Conservation (phyloP, 106 monocot genomes). For the Dactylorhiza incarnata region DNA sequence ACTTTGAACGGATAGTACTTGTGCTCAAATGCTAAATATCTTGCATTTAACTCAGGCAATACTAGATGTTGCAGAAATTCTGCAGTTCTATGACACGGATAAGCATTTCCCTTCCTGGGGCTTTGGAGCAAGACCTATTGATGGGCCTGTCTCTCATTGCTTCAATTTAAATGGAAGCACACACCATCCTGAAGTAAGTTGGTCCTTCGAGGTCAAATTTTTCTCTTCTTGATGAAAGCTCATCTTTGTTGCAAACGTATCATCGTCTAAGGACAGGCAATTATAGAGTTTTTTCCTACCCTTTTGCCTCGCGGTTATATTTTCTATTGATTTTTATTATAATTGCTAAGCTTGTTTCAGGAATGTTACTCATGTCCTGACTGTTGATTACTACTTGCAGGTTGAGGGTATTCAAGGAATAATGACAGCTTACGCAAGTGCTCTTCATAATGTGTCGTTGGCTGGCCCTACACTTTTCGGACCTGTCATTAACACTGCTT, state of each 20-base stretch:
- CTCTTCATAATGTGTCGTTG: slow-evolving; percentile 79
- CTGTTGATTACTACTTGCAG: slow-evolving; percentile 28
- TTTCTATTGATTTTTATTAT: not conserved
- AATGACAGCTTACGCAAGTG: slow-evolving; percentile 87
- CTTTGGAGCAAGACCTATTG: slow-evolving; percentile 97
- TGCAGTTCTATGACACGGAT: slow-evolving; percentile 86
- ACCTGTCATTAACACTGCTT: slow-evolving; percentile 64
- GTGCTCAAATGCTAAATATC: slow-evolving; percentile 3
- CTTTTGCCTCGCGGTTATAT: not conserved
- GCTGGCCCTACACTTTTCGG: slow-evolving; percentile 95
- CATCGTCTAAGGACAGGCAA: not conserved
- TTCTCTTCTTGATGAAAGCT: not conserved
- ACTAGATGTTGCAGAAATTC: slow-evolving; percentile 76
- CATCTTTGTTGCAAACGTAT: not conserved
- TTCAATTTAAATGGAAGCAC: slow-evolving; percentile 97
- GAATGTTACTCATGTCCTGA: not conserved
- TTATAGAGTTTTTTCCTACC: no score
- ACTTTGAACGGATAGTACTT: not conserved
- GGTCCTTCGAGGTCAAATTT: not conserved
- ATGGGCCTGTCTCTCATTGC: slow-evolving; percentile 96
- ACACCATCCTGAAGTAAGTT: slow-evolving; percentile 54
- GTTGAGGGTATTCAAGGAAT: slow-evolving; percentile 90
- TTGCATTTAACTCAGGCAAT: slow-evolving; percentile 49
- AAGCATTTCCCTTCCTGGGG: slow-evolving; percentile 91
- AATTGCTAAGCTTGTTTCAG: no score